A percentile compares a stretch with the other conserved stretches of the same genome.
phyloP scores from a whole-genome alignment of 768 basidiomycete species.

The Tylopilus felleus region DNA sequence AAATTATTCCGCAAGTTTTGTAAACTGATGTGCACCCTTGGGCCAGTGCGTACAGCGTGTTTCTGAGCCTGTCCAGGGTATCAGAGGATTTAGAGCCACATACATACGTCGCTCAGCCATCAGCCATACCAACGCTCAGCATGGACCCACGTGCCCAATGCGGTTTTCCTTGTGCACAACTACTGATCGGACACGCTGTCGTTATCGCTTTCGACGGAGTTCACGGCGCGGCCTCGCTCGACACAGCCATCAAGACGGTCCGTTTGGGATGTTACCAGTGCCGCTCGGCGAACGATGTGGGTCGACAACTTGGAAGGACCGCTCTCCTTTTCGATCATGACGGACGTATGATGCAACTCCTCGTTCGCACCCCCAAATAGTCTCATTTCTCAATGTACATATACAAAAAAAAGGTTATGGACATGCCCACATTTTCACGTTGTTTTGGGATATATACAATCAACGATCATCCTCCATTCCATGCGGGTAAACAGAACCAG shows the following conservation, averaged over 20 bases:
- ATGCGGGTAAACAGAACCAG: conserved; percentile 19
- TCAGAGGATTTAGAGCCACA: too few species aligned
- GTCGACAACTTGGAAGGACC: not conserved
- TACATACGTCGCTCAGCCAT: too few species aligned
- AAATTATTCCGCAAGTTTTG: too few species aligned
- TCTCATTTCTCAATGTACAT: not conserved
- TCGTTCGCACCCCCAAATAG: not conserved
- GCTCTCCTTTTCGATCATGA: conserved; percentile 3
- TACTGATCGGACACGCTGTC: not conserved
- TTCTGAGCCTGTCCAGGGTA: too few species aligned
- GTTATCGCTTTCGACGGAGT: not conserved
- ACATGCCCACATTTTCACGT: conserved; percentile 2
- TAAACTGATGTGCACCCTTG: too few species aligned
- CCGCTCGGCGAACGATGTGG: conserved; percentile 5
- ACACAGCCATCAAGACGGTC: not conserved
- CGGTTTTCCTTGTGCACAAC: too few species aligned
- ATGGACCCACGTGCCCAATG: too few species aligned
- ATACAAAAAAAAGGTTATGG: not conserved
- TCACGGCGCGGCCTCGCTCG: not conserved
- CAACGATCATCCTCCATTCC: conserved; percentile 28
- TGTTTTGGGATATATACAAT: conserved; percentile 22
- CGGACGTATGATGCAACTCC: not conserved
- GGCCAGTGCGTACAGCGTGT: too few species aligned
- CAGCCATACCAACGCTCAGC: too few species aligned
- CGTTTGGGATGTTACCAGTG: conserved; percentile 3